Conservation (phyloP, 331 rosid genomes). For the Cucumis variabilis region DNA sequence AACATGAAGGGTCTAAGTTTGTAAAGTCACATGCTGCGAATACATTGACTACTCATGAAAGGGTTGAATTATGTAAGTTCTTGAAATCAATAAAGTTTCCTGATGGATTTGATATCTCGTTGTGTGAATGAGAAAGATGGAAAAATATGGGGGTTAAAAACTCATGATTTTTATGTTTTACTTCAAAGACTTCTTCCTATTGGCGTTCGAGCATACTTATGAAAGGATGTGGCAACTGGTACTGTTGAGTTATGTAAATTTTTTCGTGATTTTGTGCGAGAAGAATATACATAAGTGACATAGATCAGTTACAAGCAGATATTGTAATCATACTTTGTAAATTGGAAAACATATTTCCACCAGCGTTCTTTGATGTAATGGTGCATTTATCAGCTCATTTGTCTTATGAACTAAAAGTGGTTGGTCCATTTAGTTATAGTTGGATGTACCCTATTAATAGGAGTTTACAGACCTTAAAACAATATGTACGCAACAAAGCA, state of each 20-base stretch:
- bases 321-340: neutral
- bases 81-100: neutral
- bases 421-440: neutral
- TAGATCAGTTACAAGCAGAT: neutral
- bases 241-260: no score
- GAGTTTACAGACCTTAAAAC: neutral
- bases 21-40: neutral
- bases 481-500: no score
- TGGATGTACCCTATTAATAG: neutral
- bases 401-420: neutral
- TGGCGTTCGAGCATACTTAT: neutral
- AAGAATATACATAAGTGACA: no score
- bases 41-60: neutral
- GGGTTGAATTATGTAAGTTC: neutral
- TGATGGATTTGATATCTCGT: neutral
- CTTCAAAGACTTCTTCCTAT: neutral
- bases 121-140: neutral
- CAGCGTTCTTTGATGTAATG: neutral
- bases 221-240: no score
- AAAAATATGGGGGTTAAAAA: neutral
- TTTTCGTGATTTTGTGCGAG: no score
- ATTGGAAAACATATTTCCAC: neutral
- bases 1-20: neutral
- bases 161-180: neutral
- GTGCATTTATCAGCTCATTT: neutral